These are phyloP conservation scores for Sclerotinia borealis DNA, from an alignment of 2,329 filamentous ascomycete genomes.

Conservation along the genomic window DNA sequence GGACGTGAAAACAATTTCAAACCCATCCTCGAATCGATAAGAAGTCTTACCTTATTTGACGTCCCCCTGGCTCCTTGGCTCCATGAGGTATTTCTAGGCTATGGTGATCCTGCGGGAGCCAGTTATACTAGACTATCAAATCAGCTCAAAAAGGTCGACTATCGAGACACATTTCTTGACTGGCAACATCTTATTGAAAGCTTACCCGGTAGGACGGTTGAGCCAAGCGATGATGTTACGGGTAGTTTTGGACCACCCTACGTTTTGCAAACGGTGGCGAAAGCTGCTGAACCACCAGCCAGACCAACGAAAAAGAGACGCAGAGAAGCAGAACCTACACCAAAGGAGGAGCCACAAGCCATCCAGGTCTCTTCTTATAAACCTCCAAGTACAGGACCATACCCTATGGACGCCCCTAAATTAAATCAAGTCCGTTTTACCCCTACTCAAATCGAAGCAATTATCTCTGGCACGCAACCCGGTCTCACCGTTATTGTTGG, in stretches of 20 bases:
- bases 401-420: slow-evolving; percentile 76
- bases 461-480: slow-evolving; percentile 88
- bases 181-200: slow-evolving; percentile 93
- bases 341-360: slow-evolving; percentile 57
- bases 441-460: slow-evolving; percentile 82
- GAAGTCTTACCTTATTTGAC: slow-evolving; percentile 75
- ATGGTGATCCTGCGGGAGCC: slow-evolving; percentile 84
- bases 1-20: slow-evolving; percentile 97
- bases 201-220: slow-evolving; percentile 78
- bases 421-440: slow-evolving; percentile 84
- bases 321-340: slow-evolving; percentile 64
- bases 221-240: slow-evolving; percentile 65
- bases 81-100: slow-evolving; percentile 95
- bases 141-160: slow-evolving; percentile 74
- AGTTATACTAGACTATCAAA: slow-evolving; percentile 79
- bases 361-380: slow-evolving; percentile 86
- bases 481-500: slow-evolving; percentile 91
- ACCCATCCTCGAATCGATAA: slow-evolving; percentile 85
- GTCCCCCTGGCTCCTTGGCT: slow-evolving; percentile 85
- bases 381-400: slow-evolving; percentile 82
- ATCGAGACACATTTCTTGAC: slow-evolving; percentile 88
- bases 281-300: slow-evolving; percentile 44
- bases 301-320: slow-evolving; percentile 77
- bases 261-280: slow-evolving; percentile 63
- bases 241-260: slow-evolving; percentile 83